Base-by-base conservation (phyloP, 2,329 filamentous ascomycete genomes). In the Talaromyces sp. region DNA sequence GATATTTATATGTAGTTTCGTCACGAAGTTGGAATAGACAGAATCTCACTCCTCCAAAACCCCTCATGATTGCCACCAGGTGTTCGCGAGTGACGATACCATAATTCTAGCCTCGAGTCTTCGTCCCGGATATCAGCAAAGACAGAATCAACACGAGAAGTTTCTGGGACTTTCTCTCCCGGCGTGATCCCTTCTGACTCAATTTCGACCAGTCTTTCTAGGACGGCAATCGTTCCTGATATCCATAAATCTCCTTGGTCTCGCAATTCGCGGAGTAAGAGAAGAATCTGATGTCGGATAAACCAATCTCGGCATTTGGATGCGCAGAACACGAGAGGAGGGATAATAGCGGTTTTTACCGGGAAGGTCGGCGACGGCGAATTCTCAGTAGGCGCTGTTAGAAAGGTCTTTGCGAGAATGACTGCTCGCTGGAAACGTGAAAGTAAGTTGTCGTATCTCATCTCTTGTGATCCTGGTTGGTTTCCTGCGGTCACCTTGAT, bases 401-500 rank as follows among this genome's bases (percentile, higher is more conserved):
- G 13, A 43, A 61, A 17, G 2, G 19, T 21, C 38, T 51, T 46
- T 38, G 50, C 55, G 13, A 61, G 50, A 9, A 54, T 26, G 43
- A 63, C 43, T 5, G 49, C 32, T 5, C 32, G 24, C 31, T 61
- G 21, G 27, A 61, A 63, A 31, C 35, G 52, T 14, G 24, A 31
- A 11, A 59, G 43, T 31, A 55, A 50, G 11, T 35, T 29, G 26
- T 63, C 61, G n/a, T 61, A 63, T 56, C 49, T 56, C 56, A 57
- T 61, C 50, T 63, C 56, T 17, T 38, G 27, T 46, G 27, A 43
- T 4, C 27, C 50, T 7, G 53, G 55, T 13, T 51, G 38, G n/a
- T 31, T 52, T n/a, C 49, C 27, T 21, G 49, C 24, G 1, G 38
- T 17, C 17, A 49, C 35, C 24, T 52, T 56, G 17, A 63, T 61